Evolutionary conservation across 352 stramenopile genomes (phyloP).

Genomic region (Lagenidium giganteum): DNA sequence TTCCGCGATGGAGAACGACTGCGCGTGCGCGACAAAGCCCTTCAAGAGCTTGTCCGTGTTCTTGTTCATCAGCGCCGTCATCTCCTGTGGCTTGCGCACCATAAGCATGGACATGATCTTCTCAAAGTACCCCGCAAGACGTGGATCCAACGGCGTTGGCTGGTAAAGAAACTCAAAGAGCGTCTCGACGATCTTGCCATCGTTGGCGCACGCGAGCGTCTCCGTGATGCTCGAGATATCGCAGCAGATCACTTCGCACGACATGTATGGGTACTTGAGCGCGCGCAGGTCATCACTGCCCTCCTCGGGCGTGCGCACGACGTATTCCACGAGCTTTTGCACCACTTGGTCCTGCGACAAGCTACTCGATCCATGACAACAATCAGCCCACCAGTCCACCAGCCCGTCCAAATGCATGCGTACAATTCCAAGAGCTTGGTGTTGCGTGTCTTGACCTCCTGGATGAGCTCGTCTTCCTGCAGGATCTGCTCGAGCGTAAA

Average conservation of each 20-base stretch:
- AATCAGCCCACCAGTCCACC: neutral
- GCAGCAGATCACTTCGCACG: constrained; percentile 96
- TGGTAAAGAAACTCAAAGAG: constrained; percentile 92
- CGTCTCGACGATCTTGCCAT: constrained; percentile 80
- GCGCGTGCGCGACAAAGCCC: constrained; percentile 55
- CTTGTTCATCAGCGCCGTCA: constrained; percentile 81
- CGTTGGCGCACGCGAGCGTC: constrained; percentile 63
- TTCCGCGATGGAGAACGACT: constrained; percentile 79
- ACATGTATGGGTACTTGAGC: constrained; percentile 96
- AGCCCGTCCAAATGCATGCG: constrained; percentile 1
- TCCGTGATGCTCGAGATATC: constrained; percentile 94
- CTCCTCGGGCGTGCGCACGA: constrained; percentile 49
- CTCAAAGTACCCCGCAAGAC: constrained; percentile 96
- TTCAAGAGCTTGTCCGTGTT: constrained; percentile 66
- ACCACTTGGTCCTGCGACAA: constrained; percentile 64
- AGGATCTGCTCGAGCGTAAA: constrained; percentile 94
- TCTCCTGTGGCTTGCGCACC: constrained; percentile 83
- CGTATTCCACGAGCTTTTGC: constrained; percentile 75
- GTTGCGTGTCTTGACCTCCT: constrained; percentile 96
- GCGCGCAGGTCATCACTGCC: constrained; percentile 49
- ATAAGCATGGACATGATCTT: constrained; percentile 91
- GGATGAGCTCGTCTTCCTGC: constrained; percentile 95
- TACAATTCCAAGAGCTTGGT: constrained; percentile 94
- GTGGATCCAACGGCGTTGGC: constrained; percentile 82
- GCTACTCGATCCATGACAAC: constrained; percentile 22